Conservation (phyloP, 345 rosid species). For the Arabidopsis arenosa region DNA sequence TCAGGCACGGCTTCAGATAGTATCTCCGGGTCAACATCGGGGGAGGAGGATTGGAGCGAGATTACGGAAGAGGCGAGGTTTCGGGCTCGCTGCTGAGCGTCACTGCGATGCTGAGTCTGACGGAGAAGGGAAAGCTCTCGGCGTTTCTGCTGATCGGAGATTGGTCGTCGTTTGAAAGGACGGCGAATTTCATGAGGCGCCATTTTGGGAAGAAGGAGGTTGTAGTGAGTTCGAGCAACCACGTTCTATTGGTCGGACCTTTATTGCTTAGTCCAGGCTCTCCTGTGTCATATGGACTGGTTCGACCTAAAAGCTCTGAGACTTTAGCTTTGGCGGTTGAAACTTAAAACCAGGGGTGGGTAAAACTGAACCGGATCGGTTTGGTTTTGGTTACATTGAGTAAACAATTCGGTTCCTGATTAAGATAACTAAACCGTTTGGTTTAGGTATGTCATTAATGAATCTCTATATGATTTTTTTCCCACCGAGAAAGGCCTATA, state of each 20-base stretch:
- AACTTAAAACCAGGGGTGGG: neutral
- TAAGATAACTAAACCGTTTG: neutral
- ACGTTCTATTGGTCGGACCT: neutral
- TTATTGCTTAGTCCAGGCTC: neutral
- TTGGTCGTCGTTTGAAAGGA: constrained; percentile 77
- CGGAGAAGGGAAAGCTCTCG: constrained; percentile 81
- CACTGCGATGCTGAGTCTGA: constrained; percentile 75
- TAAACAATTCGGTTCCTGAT: neutral
- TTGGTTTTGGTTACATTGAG: neutral
- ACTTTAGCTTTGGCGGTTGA: neutral
- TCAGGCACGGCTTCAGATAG: constrained; percentile 46
- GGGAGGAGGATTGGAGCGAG: constrained; percentile 53
- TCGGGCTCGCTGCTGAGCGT: constrained; percentile 88
- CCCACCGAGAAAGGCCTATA: constrained; percentile 34
- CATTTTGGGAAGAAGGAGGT: constrained; percentile 45
- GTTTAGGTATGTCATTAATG: neutral
- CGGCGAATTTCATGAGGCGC: constrained; percentile 85
- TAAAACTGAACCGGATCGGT: neutral
- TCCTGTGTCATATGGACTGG: neutral
- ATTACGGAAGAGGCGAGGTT: constrained; percentile 77
- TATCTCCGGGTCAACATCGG: constrained; percentile 51
- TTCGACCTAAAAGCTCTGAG: neutral
- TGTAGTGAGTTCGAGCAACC: constrained; percentile 11
- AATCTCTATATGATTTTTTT: neutral
- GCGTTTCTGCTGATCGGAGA: constrained; percentile 93